Evolutionary conservation across 1,284 basidiomycete genomes (phyloP), one percentile per base, ranked within the genome.

Genomic region (Leccinum cinnamomeum): DNA sequence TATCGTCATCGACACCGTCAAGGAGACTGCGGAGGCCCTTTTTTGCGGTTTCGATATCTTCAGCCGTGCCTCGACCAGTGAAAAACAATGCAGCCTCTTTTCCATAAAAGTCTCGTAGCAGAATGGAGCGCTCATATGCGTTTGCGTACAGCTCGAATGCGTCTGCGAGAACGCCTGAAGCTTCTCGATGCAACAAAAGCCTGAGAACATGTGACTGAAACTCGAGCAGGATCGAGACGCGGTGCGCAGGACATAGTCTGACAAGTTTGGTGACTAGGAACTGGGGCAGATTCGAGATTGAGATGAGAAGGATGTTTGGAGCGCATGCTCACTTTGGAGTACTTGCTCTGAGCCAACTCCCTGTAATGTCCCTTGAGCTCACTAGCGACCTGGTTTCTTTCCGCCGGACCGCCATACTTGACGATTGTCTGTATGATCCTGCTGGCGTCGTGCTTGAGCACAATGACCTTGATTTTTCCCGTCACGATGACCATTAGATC

Each of bases 401-500:
- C 89, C 68, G 83, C 84, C 76, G 89, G 88, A n/a, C 84, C 80
- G 2, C 94, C 94, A 66, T 90, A 87, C 73, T 92, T 95, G 56
- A 95, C 90, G 14, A 91, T 83, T 0, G 91, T 94, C 76, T 95
- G 94, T 25, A 95, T 84, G 58, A 95, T 91, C 63, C 94, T 82
- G 67, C 91, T 94, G 7, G 92, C 93, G 75, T 95, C 93, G 72
- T 96, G 94, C 75, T 95, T 95, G 71, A 93, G 84, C 7, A 91
- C 89, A 56, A 95, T 88, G 55, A 94, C 94, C 64, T 87, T 88
- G 12, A 95, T 87, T 63, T 88, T 86, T 7, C 92, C 92, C 25
- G 90, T 84, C 28, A 93, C 86, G 53, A 88, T 81, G 35, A 80
- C 77, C 85, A 92, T 92, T 14, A 96, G 81, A 53, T 86, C 84